Evolutionary conservation across 106 monocot species (phyloP).

Genomic region (Dioscorea dumetorum): DNA sequence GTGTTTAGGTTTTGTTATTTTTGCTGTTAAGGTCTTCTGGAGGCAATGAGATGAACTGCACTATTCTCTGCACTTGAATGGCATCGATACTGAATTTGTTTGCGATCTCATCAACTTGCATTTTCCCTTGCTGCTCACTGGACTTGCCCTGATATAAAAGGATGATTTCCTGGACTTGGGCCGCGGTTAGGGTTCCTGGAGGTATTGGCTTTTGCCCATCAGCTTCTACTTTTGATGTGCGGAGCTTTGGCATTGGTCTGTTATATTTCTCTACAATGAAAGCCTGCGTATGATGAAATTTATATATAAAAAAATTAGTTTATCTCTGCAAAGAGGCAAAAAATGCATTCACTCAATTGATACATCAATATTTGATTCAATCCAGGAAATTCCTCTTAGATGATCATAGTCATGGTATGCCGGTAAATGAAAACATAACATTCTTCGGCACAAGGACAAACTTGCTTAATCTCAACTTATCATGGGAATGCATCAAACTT

Average conservation of each 20-base stretch:
- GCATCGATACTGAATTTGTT: slow-evolving; percentile 46
- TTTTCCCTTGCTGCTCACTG: slow-evolving; percentile 29
- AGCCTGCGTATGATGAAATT: slow-evolving; percentile 26
- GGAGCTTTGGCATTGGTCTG: slow-evolving; percentile 57
- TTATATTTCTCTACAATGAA: slow-evolving; percentile 49
- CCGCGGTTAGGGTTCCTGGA: slow-evolving; percentile 39
- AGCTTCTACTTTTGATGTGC: slow-evolving; percentile 28
- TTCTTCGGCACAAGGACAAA: no score
- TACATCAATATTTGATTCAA: neutral
- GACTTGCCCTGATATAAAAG: slow-evolving; percentile 62
- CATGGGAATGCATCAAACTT: no score
- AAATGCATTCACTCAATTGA: neutral
- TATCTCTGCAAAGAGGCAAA: neutral
- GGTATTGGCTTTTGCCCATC: slow-evolving; percentile 21
- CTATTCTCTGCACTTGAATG: slow-evolving; percentile 36
- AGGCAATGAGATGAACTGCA: slow-evolving; percentile 51
- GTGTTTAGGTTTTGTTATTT: no score
- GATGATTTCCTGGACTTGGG: slow-evolving; percentile 47
- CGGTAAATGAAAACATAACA: no score
- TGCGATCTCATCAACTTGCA: slow-evolving; percentile 46
- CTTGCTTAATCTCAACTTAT: no score
- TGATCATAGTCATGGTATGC: no score
- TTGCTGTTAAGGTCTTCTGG: slow-evolving; percentile 16
- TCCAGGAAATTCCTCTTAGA: no score
- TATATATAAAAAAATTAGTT: neutral